Percentiles rank a stretch among this genome's conserved stretches.
Evolutionary conservation across 805 yeast genomes (phyloP).

Genomic region (Maudiozyma saulgeensis): DNA sequence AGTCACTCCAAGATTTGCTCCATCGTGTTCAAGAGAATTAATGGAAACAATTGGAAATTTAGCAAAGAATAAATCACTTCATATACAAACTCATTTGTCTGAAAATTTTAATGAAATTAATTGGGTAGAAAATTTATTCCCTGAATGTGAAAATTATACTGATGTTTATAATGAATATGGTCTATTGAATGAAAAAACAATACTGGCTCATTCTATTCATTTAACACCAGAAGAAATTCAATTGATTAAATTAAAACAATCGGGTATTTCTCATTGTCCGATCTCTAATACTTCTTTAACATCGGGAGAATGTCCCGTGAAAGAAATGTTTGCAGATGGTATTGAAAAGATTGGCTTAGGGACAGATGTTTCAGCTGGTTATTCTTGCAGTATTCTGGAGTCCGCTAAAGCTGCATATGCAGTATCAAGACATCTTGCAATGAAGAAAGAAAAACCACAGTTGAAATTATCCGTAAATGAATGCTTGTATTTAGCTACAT

Average conservation of each 20-base stretch:
- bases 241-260: slow-evolving; percentile 41
- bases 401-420: slow-evolving; percentile 62
- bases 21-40: slow-evolving; percentile 61
- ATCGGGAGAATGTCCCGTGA: slow-evolving; percentile 82
- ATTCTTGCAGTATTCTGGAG: slow-evolving; percentile 51
- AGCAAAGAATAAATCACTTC: slow-evolving; percentile 39
- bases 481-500: slow-evolving; percentile 70
- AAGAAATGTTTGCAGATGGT: slow-evolving; percentile 52
- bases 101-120: slow-evolving; percentile 71
- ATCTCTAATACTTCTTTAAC: slow-evolving; percentile 80
- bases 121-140: slow-evolving; percentile 65
- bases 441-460: slow-evolving; percentile 38
- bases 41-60: slow-evolving; percentile 55
- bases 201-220: slow-evolving; percentile 86
- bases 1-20: slow-evolving; percentile 90
- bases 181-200: slow-evolving; percentile 54
- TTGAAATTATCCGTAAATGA: slow-evolving; percentile 54
- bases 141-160: slow-evolving; percentile 58
- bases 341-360: slow-evolving; percentile 69
- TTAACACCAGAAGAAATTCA: slow-evolving; percentile 54
- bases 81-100: slow-evolving; percentile 84
- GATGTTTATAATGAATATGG: slow-evolving; percentile 63
- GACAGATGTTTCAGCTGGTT: slow-evolving; percentile 74
- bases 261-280: slow-evolving; percentile 91
- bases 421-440: slow-evolving; percentile 62